A percentile compares a stretch with the other conserved stretches of the same genome.
phyloP scores from a whole-genome alignment of 352 stramenopile genomes.

The Saprolegnia diclina region DNA sequence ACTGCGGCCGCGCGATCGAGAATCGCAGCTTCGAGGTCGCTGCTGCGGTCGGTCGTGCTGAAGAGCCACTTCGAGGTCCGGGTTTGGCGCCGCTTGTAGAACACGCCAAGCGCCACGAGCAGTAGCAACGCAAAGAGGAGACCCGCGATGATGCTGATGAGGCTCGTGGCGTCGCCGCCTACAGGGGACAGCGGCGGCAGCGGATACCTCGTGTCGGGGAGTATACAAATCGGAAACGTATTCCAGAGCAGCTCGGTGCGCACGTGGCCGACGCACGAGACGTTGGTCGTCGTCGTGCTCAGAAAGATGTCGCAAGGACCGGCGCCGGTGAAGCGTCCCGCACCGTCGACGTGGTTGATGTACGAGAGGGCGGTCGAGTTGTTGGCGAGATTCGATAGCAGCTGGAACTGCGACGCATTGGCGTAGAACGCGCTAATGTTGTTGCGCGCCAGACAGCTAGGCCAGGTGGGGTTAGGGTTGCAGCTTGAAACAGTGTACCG shows the following conservation, averaged over 20 bases:
- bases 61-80: not conserved
- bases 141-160: not conserved
- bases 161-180: not conserved
- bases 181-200: not conserved
- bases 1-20: conserved; percentile 1
- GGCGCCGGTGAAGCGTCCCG: not conserved
- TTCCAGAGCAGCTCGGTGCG: conserved; percentile 1
- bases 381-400: not conserved
- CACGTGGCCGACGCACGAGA: conserved; percentile 1
- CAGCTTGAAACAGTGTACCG: not conserved
- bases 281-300: not conserved
- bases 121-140: not conserved
- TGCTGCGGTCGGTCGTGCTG: not conserved
- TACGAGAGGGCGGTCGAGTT: not conserved
- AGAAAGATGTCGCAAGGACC: conserved; percentile 8
- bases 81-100: not conserved
- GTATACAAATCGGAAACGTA: conserved; percentile 15
- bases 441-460: conserved; percentile 2
- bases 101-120: not conserved
- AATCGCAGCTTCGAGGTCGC: not conserved
- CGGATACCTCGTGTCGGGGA: not conserved
- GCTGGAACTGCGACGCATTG: conserved; percentile 18
- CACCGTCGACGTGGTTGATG: not conserved
- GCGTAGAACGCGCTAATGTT: conserved; percentile 19
- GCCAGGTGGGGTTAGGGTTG: not conserved